A percentile compares a stretch with the other conserved stretches of the same genome.
phyloP scores from a whole-genome alignment of 805 yeast genomes.

The Wickerhamomyces canadensis region DNA sequence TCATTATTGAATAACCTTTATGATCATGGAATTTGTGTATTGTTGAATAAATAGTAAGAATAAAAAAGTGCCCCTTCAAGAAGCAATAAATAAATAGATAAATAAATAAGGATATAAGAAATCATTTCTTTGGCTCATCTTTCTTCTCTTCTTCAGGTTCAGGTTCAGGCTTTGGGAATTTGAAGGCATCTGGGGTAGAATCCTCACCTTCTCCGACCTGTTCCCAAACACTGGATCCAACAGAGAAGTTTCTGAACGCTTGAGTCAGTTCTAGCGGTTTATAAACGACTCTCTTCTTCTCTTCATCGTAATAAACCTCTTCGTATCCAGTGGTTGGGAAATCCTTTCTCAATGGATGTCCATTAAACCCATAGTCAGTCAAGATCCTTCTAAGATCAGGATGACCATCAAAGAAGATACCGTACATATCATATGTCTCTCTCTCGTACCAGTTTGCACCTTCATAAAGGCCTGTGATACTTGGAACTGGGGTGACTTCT shows the following conservation, averaged over 20 bases:
- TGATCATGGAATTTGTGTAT: no score
- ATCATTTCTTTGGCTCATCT: slow-evolving; percentile 20
- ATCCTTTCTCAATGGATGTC: slow-evolving; percentile 87
- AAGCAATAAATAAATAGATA: slow-evolving; percentile 18
- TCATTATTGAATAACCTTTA: no score
- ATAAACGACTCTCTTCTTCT: slow-evolving; percentile 82
- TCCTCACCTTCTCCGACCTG: slow-evolving; percentile 86
- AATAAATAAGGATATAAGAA: slow-evolving; percentile 6
- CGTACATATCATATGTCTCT: slow-evolving; percentile 84
- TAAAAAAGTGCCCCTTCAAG: neutral
- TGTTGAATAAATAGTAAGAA: slow-evolving; percentile 1
- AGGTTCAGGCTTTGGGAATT: slow-evolving; percentile 77
- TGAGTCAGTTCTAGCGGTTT: slow-evolving; percentile 89
- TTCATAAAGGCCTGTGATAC: slow-evolving; percentile 62
- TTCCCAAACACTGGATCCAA: slow-evolving; percentile 87
- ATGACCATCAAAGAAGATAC: slow-evolving; percentile 82
- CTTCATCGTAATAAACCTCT: slow-evolving; percentile 86
- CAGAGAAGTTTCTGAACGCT: slow-evolving; percentile 87
- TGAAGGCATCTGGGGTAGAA: slow-evolving; percentile 73
- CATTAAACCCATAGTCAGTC: slow-evolving; percentile 91
- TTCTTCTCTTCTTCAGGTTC: slow-evolving; percentile 43
- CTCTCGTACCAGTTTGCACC: slow-evolving; percentile 92
- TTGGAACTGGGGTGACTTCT: slow-evolving; percentile 78
- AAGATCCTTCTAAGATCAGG: slow-evolving; percentile 86
- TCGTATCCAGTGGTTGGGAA: slow-evolving; percentile 92